phyloP scores from a whole-genome alignment of 306 rosid species.

The Acacia acuminata region DNA sequence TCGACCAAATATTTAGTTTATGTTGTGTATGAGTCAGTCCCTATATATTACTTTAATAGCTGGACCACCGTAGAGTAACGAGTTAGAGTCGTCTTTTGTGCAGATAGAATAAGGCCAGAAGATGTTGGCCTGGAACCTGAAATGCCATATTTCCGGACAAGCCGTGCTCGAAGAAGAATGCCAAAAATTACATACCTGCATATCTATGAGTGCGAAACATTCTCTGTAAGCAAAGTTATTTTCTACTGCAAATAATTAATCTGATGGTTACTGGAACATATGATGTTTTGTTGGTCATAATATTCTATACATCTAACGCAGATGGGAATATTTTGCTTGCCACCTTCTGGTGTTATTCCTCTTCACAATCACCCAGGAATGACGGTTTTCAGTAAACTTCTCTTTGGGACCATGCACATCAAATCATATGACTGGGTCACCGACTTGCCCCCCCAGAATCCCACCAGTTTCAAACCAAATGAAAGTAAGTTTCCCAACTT shows the following conservation, averaged over 20 bases:
- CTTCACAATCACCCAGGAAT: conserved; percentile 97
- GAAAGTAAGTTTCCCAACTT: conserved; percentile 48
- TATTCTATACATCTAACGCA: conserved; percentile 31
- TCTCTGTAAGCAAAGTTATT: conserved; percentile 56
- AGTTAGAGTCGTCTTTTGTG: conserved; percentile 25
- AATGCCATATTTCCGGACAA: conserved; percentile 56
- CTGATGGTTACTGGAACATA: neutral
- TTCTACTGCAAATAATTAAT: neutral
- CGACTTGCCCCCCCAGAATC: conserved; percentile 45
- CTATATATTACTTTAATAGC: neutral
- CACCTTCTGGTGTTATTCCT: conserved; percentile 90
- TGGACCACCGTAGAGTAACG: neutral
- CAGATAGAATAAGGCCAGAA: conserved; percentile 64
- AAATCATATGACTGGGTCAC: conserved; percentile 90
- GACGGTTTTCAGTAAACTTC: conserved; percentile 94
- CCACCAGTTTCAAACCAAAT: conserved; percentile 42
- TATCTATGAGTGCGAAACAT: conserved; percentile 63
- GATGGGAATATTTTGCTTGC: conserved; percentile 97
- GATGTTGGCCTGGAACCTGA: conserved; percentile 73
- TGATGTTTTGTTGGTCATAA: neutral
- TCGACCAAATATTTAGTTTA: neutral
- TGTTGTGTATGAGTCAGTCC: neutral
- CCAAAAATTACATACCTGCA: conserved; percentile 78
- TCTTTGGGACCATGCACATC: conserved; percentile 94
- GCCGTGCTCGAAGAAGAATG: conserved; percentile 28